Base-by-base conservation (phyloP, 2,329 filamentous ascomycete genomes). In the Clonostachys solani region DNA sequence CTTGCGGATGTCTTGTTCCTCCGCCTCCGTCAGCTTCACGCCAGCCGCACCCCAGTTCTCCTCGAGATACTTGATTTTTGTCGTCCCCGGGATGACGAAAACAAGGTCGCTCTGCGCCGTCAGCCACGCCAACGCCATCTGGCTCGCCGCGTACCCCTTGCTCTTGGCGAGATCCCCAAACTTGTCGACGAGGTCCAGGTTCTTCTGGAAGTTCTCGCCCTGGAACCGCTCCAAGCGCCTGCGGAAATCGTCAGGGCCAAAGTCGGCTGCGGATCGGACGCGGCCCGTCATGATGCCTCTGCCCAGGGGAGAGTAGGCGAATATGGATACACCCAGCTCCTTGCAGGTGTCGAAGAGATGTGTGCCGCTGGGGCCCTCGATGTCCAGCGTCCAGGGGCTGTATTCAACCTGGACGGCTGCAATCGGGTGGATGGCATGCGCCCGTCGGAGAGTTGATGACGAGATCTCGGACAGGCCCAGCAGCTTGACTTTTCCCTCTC, bases 41-140 rank as follows among this genome's bases (percentile, higher is more conserved):
- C 60, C 43, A 17, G 59, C 36, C 5, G 62, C 59, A 3, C 48
- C 62, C 29, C 63, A 54, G 43, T 75, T 75, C 49, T 73, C 64
- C 47, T 74, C 66, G 34, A 74, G 52, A 43, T 66, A 69, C 50
- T 62, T 59, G 18, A 69, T 56, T 43, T 56, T 67, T 57, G 67
- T 74, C 5, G 71, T 75, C 2, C 71, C 73, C 0, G 67, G 72
- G 48, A 74, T 84, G 0, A 82, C 80, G 53, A 80, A 72, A 45
- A 84, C 68, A 52, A 83, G 75, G 8, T 73, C 67, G 0, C 77
- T 78, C 54, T 84, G 80, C 5, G 71, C 72, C 53, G 83, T 55
- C 49, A 85, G 53, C 81, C 81, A 86, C 0, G 81, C 81, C 33
- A 86, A 65, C 2, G 79, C 74, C 29, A 87, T 56, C 57, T 87